Evolutionary conservation across 2,329 filamentous ascomycete genomes (phyloP), one percentile per base, ranked within the genome.

Genomic region (Drechslera avenae): DNA sequence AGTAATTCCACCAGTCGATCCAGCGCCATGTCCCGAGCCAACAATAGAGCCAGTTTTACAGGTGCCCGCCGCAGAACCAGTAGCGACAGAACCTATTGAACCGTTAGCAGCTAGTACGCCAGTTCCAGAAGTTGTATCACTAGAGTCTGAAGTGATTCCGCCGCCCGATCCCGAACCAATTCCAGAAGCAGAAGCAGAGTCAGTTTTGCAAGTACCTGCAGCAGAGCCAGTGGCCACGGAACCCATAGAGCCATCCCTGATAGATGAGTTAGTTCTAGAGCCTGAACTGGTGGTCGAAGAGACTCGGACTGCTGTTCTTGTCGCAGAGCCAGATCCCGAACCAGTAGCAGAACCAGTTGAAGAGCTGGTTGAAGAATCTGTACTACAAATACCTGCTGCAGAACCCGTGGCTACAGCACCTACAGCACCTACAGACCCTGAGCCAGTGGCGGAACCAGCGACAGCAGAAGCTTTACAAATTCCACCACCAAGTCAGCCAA

Each of bases 331-430:
- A 14, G 23, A 23, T 3, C 17, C 35, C 12, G 39, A 48, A 42
- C 12, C 35, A 31, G 17, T 28, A 16, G 28, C 28, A 10, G 19
- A 16, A 14, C 36, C 37, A 41, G 7, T 19, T n/a, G 28, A 28
- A 17, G 37, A 40, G 32, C 23, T 36, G 5, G 31, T n/a, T 16
- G 13, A 19, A 10, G 36, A 46, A 37, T n/a, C 35, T 4, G 32
- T 18, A 14, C 4, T 18, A 12, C 16, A 28, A n/a, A 19, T 9
- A 31, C 31, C 39, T 4, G 28, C 34, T 30, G 34, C n/a, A 14
- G 31, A 10, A 18, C 17, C 39, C 18, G 43, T n/a, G 10, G 45
- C 52, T 26, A 37, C 17, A 21, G 42, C 39, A 44, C 44, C 52
- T 26, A 37, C 17, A 21, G 42, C 39, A 44, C 44, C 45, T 17